Evolutionary conservation across 305 asterid genomes (phyloP), one percentile per base, ranked within the genome.

Genomic region (Striga hermonthica): DNA sequence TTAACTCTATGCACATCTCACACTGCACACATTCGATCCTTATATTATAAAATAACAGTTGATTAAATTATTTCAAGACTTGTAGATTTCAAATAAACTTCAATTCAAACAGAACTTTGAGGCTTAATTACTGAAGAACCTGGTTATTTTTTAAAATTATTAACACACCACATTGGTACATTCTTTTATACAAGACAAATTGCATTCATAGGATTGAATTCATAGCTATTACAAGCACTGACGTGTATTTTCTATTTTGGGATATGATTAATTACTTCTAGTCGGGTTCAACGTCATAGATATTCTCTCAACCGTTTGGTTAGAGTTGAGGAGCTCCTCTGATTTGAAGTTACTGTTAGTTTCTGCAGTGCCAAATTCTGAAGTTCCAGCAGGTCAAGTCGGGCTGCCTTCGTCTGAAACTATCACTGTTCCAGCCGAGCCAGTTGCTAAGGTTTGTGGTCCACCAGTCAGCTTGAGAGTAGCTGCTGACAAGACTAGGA

Each of bases 381-480:
- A 80, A 64, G 74, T 63, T 71, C 66, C 66, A 50, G 49, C 76
- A 57, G 61, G 64, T 72, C 75, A 57, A 69, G 73, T 70, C 44
- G 79, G 69, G 40, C 71, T 14, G 36, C 72, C 79, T 52, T 50
- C 69, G 39, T 65, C 73, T 9, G 78, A 67, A 67, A 65, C 11
- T 56, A 36, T 63, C 53, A 44, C 65, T 11, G 69, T 9, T 72
- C 65, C 63, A 74, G 69, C 60, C 11, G 68, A 71, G 62, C 56
- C 62, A 13, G 71, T 66, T 67, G 37, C 82, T 7, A 66, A 52
- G 69, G 63, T 41, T 63, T 31, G 53, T 45, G 41, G 48, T 52
- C 74, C 58, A 52, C 60, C 78, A 9, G 67, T 41, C 57, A 73
- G 70, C 68, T 60, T 77, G 36, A 53, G 49, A 58, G 67, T 79